Percentiles rank a stretch among this genome's conserved stretches.
Conservation (phyloP, 1,284 basidiomycete species). For the Hymenochaete sp. region DNA sequence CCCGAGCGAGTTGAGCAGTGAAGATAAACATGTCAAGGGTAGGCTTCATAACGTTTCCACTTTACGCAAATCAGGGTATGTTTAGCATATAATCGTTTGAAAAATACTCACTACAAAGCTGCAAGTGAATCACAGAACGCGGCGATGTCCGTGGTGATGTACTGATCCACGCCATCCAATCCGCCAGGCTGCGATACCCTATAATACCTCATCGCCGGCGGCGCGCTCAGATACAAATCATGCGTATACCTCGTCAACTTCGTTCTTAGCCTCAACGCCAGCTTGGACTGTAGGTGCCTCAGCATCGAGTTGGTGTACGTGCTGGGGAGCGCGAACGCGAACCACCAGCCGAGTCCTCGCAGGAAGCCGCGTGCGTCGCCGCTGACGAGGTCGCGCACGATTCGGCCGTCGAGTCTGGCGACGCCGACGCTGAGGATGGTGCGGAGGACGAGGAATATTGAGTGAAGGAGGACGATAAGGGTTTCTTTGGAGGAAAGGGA, state of each 20-base stretch:
- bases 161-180: constrained; percentile 79
- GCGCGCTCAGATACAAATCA: constrained; percentile 80
- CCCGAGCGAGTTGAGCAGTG: constrained; percentile 83
- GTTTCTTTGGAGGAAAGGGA: constrained; percentile 69
- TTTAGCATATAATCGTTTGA: not conserved
- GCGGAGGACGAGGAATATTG: constrained; percentile 79
- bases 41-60: constrained; percentile 81
- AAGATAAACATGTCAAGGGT: constrained; percentile 89
- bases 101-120: constrained; percentile 72
- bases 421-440: constrained; percentile 85
- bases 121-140: constrained; percentile 85
- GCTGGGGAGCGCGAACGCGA: constrained; percentile 82
- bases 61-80: constrained; percentile 22
- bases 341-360: constrained; percentile 82
- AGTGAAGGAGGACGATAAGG: constrained; percentile 72
- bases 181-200: constrained; percentile 46
- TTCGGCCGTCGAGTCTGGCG: constrained; percentile 82
- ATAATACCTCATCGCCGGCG: constrained; percentile 65
- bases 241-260: constrained; percentile 87
- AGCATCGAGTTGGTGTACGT: constrained; percentile 98
- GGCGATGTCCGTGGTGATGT: constrained; percentile 89
- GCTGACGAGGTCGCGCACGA: constrained; percentile 84
- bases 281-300: constrained; percentile 83
- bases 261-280: constrained; percentile 79
- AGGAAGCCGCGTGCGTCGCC: constrained; percentile 83